Evolutionary conservation across 192 early-diverging fungal species (phyloP), one percentile per base, ranked within the genome.

Genomic region (Entrophospora sp.): DNA sequence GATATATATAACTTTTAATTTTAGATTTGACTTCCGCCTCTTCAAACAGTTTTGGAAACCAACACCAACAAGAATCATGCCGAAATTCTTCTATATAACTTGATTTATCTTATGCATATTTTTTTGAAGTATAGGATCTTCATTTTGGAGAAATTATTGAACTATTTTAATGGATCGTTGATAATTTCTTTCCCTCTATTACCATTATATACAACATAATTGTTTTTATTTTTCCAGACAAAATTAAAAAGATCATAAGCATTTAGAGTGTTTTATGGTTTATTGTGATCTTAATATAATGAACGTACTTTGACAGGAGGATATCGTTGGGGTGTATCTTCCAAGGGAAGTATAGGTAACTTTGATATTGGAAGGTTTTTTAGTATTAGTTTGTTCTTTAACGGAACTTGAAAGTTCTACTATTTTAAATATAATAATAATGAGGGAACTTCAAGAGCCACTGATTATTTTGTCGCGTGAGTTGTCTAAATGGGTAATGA

Each of bases 311-410:
- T 40, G 8, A 76, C 78, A 35, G 71, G 61, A 2, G 84, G 51
- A 58, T 83, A 83, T 28, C 68, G 70, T 36, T 69, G 42, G 16
- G 73, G 42, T 0, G 83, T 83, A 7, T 79, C 74, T 42, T 73
- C 67, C 8, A 85, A 74, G 10, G 71, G 32, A 2, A 82, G 81
- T 10, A 87, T 80, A 18, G 83, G 83, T 34, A 84, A 66, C 8
- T 79, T 70, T 91, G 85, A 68, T 80, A 79, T 32, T 75, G 69
- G 66, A 87, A 88, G 3, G 85, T 88, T 18, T 56, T 56, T 34
- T n/a, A n/a, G n/a, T n/a, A n/a, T 6, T 22, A 7, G 48, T 7
- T 7, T 14, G n/a, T 22, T n/a, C 20, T 22, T 22, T 22, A 51
- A n/a, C 18, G 20, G 48, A 61, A n/a, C n/a, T n/a, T n/a, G n/a